Evolutionary conservation across 345 rosid genomes (phyloP), one percentile per base, ranked within the genome.

Genomic region (Ceriops zippeliana): DNA sequence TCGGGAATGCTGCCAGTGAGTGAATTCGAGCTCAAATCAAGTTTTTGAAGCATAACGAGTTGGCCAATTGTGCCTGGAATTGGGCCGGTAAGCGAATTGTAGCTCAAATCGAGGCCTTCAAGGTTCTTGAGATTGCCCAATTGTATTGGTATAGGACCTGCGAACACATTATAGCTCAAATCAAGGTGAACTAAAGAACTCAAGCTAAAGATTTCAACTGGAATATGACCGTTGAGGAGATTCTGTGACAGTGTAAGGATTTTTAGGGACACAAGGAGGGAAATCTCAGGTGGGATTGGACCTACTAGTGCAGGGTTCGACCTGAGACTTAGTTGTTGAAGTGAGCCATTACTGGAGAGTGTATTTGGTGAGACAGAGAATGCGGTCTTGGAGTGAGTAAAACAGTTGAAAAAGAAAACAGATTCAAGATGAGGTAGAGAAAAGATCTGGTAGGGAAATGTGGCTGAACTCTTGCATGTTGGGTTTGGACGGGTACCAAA

Each of bases 181-280:
- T 90, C 92, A 68, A 93, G 88, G 70, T 87, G 97, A 10, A 90
- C 26, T 51, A 93, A 78, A 15, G 79, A 79, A 24, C 67, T 74
- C 70, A 90, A 31, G 38, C 73, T 69, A 69, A 80, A 86, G 9
- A 90, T 34, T 53, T 47, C 75, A 16, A 57, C 61, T 0, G 98
- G 92, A 68, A 90, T 86, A 24, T 64, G 63, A 30, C 96, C 96
- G 52, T 80, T 72, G 56, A 93, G 85, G 58, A 73, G 82, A 78
- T 90, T 92, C 61, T 87, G 98, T 7, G 98, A 90, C 47, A 92
- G 71, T 15, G 96, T 92, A 58, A 92, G 96, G 61, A 90, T 83
- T 42, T 86, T 64, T 30, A 92, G 70, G 24, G 89, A 83, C 72
- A 84, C 83, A 30, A 92, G 82, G 1, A 81, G 84, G 70, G 96